Evolutionary conservation across 2,329 filamentous ascomycete species (phyloP).

Genomic region (Colletotrichum liaoningense): DNA sequence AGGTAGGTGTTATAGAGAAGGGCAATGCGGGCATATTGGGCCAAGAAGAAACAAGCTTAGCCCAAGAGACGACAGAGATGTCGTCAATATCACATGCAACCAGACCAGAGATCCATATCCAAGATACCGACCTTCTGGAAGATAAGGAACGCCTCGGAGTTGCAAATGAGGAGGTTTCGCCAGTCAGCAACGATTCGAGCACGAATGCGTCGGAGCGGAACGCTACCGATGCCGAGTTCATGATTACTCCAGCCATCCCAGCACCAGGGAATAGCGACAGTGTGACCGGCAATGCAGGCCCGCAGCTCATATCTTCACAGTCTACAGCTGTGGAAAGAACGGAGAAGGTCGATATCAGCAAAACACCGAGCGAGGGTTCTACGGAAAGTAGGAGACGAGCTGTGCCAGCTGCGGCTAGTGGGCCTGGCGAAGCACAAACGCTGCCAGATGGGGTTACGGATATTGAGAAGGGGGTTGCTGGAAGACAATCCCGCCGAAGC

Average conservation of each 20-base stretch:
- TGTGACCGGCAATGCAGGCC: neutral
- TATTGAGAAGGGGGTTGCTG: slow-evolving; percentile 10
- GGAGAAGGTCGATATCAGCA: neutral
- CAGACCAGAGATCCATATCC: slow-evolving; percentile 4
- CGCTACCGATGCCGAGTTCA: slow-evolving; percentile 4
- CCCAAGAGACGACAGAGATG: neutral
- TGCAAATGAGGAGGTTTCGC: slow-evolving; percentile 1
- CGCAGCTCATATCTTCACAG: slow-evolving; percentile 6
- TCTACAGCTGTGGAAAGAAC: neutral
- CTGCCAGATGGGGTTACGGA: neutral
- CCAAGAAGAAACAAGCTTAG: neutral
- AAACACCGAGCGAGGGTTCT: neutral
- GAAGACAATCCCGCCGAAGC: slow-evolving; percentile 3
- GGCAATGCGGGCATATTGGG: neutral
- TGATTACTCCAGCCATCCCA: neutral
- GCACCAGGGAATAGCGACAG: neutral
- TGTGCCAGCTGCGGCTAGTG: neutral
- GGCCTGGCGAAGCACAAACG: neutral
- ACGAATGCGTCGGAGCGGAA: neutral
- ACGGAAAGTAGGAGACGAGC: neutral
- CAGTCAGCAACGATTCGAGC: neutral
- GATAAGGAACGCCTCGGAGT: neutral
- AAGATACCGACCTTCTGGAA: neutral
- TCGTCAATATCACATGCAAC: neutral
- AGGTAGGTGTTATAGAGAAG: neutral